Percentiles rank a stretch among this genome's conserved stretches.
These are phyloP conservation scores for Globisporangium canariense DNA, from an alignment of 352 stramenopile genomes.

Conservation along the genomic window DNA sequence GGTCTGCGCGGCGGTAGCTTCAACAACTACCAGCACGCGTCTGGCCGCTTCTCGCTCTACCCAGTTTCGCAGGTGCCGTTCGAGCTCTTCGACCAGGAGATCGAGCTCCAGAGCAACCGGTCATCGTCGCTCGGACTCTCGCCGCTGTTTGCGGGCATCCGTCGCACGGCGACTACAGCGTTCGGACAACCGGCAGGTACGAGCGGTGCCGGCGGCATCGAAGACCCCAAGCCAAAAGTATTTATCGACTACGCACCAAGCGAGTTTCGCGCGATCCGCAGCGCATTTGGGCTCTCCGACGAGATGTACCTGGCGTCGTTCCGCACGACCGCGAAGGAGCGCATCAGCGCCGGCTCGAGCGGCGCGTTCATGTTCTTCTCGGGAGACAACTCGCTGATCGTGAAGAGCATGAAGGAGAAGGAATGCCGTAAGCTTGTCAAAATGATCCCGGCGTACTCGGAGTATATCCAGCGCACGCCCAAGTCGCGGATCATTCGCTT, in stretches of 20 bases:
- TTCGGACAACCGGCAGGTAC: constrained; percentile 21
- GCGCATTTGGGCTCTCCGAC: constrained; percentile 59
- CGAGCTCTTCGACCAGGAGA: constrained; percentile 73
- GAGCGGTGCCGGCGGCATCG: constrained; percentile 12
- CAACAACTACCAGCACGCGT: constrained; percentile 3
- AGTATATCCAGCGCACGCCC: constrained; percentile 56
- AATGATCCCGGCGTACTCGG: constrained; percentile 68
- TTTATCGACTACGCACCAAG: constrained; percentile 75
- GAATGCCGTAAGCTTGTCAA: constrained; percentile 69
- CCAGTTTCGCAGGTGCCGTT: constrained; percentile 73
- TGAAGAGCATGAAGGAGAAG: constrained; percentile 77
- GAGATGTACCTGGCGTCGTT: constrained; percentile 74
- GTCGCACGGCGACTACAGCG: constrained; percentile 40
- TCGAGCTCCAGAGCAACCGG: constrained; percentile 56
- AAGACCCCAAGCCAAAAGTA: constrained; percentile 59
- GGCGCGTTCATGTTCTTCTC: constrained; percentile 85
- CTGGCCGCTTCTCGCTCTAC: constrained; percentile 53
- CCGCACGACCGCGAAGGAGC: constrained; percentile 71
- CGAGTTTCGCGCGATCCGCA: constrained; percentile 60
- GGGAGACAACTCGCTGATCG: constrained; percentile 66
- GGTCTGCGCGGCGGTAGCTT: constrained; percentile 8
- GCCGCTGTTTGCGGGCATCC: constrained; percentile 44
- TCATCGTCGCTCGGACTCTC: constrained; percentile 29
- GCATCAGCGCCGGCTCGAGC: constrained; percentile 69
- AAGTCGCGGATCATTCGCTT: constrained; percentile 79